Evolutionary conservation across 192 early-diverging fungal species (phyloP), one percentile per base, ranked within the genome.

Genomic region (Entophlyctis luteolus): DNA sequence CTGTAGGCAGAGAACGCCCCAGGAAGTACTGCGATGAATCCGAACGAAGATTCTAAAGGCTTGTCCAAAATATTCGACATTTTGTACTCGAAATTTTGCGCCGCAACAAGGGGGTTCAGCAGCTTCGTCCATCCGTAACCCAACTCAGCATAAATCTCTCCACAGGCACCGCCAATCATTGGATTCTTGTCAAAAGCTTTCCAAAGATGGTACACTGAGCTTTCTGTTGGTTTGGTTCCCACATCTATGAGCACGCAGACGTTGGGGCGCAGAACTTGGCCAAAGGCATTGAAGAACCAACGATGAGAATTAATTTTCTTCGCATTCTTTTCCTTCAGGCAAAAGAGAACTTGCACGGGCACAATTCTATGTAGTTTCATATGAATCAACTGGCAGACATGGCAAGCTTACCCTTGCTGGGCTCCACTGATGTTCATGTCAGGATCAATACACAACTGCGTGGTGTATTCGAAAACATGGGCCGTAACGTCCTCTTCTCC

Each of bases 251-350:
- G 79, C 36, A 68, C 42, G 67, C 93, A 95, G 25, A 96, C 87
- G 42, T 91, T 87, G 50, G 94, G 94, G 37, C 88, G 80, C 65
- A 96, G 72, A 31, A 91, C 77, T 14, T 86, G 81, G 1, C 91
- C 86, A 72, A 96, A 93, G 23, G 93, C 93, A 72, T 91, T 93
- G 79, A 96, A 96, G 85, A 96, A 96, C 94, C 94, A 96, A 57
- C 94, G 84, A 68, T 96, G 94, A 27, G 91, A 93, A 83, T 96
- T 96, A 80, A 96, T 88, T 82, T 85, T 86, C 56, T 96, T 96
- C 49, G 87, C 87, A 79, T 96, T 96, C 76, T 93, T 85, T 65
- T 93, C 91, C 81, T 96, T 96, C 55, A 96, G 80, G 71, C 90
- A 93, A 77, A 95, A 96, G 32, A 96, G 67, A 29, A 95, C 84